Conservation (phyloP, 345 rosid genomes). For the Salix koriyanagi region DNA sequence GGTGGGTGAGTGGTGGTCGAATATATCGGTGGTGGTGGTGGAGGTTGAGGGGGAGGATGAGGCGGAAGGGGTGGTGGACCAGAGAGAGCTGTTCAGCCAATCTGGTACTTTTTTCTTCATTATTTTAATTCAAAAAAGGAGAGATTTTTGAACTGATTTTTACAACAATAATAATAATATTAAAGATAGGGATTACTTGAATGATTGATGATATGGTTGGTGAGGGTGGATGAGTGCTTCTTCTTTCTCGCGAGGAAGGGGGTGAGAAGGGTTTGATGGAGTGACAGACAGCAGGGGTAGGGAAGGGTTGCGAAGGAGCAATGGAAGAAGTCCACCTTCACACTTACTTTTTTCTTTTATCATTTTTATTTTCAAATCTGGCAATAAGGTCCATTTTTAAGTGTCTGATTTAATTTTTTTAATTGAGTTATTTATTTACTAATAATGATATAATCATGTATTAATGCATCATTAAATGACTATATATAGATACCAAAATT, state of each 20-base stretch:
- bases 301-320: background rate
- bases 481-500: no score
- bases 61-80: constrained; percentile 59
- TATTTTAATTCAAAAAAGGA: constrained; percentile 27
- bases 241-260: background rate
- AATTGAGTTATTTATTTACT: no score
- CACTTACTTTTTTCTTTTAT: no score
- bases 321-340: background rate
- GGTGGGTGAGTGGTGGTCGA: constrained; percentile 18
- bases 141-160: no score
- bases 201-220: background rate
- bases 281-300: background rate
- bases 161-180: background rate
- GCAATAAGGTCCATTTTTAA: no score
- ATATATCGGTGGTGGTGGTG: constrained; percentile 6
- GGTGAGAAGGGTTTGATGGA: background rate
- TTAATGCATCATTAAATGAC: no score
- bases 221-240: background rate
- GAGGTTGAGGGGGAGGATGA: constrained; percentile 24
- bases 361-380: no score
- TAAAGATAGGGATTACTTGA: background rate
- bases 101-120: constrained; percentile 85
- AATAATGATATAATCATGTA: no score
- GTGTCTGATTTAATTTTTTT: no score
- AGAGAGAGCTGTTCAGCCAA: constrained; percentile 94